A percentile compares a stretch with the other conserved stretches of the same genome.
These are phyloP conservation scores for Xylariales sp. DNA, from an alignment of 2,329 filamentous ascomycete genomes.

Conservation along the genomic window DNA sequence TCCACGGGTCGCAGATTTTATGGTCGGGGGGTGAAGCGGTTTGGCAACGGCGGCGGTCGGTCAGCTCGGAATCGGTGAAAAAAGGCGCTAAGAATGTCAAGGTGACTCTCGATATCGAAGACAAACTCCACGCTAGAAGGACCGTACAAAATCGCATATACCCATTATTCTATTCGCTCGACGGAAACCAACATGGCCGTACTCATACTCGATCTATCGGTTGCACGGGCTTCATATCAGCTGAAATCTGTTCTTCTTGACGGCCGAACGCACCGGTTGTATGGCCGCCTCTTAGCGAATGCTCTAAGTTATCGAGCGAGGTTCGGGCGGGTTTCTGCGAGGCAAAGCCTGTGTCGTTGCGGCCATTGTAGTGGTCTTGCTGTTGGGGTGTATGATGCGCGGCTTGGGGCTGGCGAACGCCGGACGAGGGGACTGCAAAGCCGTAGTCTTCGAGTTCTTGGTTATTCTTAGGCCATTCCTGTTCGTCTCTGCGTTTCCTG, in stretches of 20 bases:
- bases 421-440: slow-evolving; percentile 32
- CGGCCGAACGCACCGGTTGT: slow-evolving; percentile 38
- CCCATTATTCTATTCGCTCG: slow-evolving; percentile 13
- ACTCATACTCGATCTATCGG: slow-evolving; percentile 37
- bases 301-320: slow-evolving; percentile 36
- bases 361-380: slow-evolving; percentile 9
- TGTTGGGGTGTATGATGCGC: slow-evolving; percentile 5
- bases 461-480: slow-evolving; percentile 48
- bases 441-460: slow-evolving; percentile 51
- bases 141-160: slow-evolving; percentile 13
- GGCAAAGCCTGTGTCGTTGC: slow-evolving; percentile 4
- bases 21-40: not conserved
- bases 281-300: slow-evolving; percentile 31
- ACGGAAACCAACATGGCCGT: not conserved
- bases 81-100: slow-evolving; percentile 23
- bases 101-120: slow-evolving; percentile 26
- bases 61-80: slow-evolving; percentile 10
- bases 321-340: slow-evolving; percentile 19
- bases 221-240: slow-evolving; percentile 38
- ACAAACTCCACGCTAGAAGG: slow-evolving; percentile 35
- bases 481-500: slow-evolving; percentile 42
- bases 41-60: not conserved
- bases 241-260: slow-evolving; percentile 36
- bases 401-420: slow-evolving; percentile 28
- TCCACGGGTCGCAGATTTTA: too few relatives aligned